Conservation (phyloP, 2,329 filamentous ascomycete genomes). For the Boeremia exigua region DNA sequence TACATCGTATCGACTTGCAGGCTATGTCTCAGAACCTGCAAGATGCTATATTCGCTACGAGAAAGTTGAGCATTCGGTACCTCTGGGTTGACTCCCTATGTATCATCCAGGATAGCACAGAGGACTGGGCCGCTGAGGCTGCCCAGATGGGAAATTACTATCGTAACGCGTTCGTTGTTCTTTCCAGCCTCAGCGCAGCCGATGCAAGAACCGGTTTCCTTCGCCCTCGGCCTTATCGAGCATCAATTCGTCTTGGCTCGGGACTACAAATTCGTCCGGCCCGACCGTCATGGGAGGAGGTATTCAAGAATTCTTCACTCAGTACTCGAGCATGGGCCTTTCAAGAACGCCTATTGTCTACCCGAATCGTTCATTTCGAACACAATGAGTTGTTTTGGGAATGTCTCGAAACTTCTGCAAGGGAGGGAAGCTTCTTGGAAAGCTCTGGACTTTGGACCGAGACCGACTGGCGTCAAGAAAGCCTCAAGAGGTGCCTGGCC, state of each 20-base stretch:
- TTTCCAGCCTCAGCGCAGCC: neutral
- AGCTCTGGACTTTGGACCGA: neutral
- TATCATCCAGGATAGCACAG: neutral
- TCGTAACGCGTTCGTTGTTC: neutral
- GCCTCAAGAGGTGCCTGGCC: neutral
- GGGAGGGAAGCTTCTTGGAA: neutral
- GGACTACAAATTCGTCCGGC: neutral
- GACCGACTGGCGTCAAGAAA: neutral
- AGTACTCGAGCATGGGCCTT: neutral
- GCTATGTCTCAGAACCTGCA: neutral
- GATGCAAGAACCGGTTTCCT: neutral
- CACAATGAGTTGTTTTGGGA: neutral
- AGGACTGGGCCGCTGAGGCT: neutral
- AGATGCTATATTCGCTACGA: neutral
- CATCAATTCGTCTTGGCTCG: neutral
- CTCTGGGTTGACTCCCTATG: too few relatives aligned
- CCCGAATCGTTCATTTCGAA: neutral
- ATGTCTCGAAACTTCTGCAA: neutral
- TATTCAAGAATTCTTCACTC: neutral
- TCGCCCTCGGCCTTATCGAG: neutral
- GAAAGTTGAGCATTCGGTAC: neutral
- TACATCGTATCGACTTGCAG: neutral
- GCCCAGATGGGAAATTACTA: neutral
- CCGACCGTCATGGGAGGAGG: neutral
- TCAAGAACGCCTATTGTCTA: neutral